Conservation (phyloP, 2,329 filamentous ascomycete genomes). For the Fusarium humuli region DNA sequence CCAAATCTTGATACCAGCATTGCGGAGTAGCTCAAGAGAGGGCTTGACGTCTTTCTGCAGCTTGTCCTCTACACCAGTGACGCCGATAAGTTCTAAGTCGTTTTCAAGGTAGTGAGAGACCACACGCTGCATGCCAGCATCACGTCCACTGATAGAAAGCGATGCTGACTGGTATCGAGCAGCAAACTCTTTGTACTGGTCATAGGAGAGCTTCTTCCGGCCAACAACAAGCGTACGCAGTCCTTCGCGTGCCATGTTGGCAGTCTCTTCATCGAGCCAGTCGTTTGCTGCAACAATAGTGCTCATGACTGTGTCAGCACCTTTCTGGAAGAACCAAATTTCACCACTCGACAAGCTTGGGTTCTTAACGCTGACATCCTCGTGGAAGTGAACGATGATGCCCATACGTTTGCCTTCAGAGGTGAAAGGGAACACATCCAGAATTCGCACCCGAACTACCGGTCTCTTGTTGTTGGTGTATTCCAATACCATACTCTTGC, state of each 20-base stretch:
- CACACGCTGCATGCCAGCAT: slow-evolving; percentile 82
- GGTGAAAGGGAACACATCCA: slow-evolving; percentile 97
- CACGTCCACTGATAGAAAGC: slow-evolving; percentile 81
- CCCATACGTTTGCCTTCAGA: slow-evolving; percentile 99
- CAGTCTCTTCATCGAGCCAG: slow-evolving; percentile 98
- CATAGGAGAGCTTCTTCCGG: slow-evolving; percentile 82
- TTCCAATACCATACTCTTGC: slow-evolving; percentile 85
- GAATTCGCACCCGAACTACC: slow-evolving; percentile 86
- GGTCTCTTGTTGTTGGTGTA: slow-evolving; percentile 78
- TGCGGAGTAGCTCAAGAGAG: slow-evolving; percentile 91
- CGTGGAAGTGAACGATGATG: slow-evolving; percentile 88
- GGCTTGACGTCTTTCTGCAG: slow-evolving; percentile 96
- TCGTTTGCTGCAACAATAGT: slow-evolving; percentile 94
- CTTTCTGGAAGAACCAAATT: slow-evolving; percentile 99
- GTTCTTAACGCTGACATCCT: slow-evolving; percentile 62
- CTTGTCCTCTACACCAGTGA: slow-evolving; percentile 97
- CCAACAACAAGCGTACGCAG: slow-evolving; percentile 94
- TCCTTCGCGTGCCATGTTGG: slow-evolving; percentile 99
- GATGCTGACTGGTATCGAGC: slow-evolving; percentile 81
- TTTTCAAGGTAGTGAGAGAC: slow-evolving; percentile 85
- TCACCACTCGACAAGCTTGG: slow-evolving; percentile 72
- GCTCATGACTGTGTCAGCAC: slow-evolving; percentile 98
- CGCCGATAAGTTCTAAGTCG: slow-evolving; percentile 92
- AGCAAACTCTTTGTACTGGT: slow-evolving; percentile 86
- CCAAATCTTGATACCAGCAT: slow-evolving; percentile 99